Base-by-base conservation (phyloP, 2,329 filamentous ascomycete species). In the Huntiella savannae region DNA sequence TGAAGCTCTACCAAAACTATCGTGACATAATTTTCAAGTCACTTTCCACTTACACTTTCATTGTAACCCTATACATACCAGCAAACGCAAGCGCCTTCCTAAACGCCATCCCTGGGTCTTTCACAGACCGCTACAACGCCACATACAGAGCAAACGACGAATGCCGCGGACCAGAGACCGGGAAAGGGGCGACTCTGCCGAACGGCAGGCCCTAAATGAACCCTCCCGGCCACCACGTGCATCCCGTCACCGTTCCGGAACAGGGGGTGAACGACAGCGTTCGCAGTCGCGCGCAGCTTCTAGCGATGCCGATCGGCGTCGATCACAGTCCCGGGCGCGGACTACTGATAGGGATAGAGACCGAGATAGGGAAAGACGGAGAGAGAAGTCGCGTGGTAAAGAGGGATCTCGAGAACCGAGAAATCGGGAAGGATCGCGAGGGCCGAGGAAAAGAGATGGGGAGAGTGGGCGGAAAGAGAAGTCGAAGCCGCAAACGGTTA, bases 121-220 rank as follows among this genome's bases (percentile, higher is more conserved):
- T 40, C 43, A 43, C 4, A 33, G 40, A 34, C 39, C 19, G 16
- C 11, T n/a, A 36, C 34, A 12, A 36, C 34, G 22, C 34, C 34
- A 36, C 34, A 16, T 36, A 7, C 12, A 36, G 7, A n/a, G 12
- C 12, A 16, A 36, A 8, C 12, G 34, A n/a, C 40, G 28, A 33
- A 43, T 43, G 40, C 40, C 40, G 28, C 40, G 32, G n/a, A 11
- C n/a, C 5, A 43, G 49, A 35, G 36, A 45, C 19, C 51, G 49
- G 16, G 51, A 51, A 45, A 46, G 46, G 17, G 49, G 45, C 11
- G 46, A 46, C 13, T 45, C 48, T 22, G 47, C 34, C 34, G 50
- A 51, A 33, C 46, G 46, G 16, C 35, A 49, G 40, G 38, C 41
- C 19, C 45, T 49, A 7, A 19, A 42, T 32, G 44, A 40, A 12